Evolutionary conservation across 129 eudicot species (phyloP), one percentile per base, ranked within the genome.

Genomic region (Tagetes patula): DNA sequence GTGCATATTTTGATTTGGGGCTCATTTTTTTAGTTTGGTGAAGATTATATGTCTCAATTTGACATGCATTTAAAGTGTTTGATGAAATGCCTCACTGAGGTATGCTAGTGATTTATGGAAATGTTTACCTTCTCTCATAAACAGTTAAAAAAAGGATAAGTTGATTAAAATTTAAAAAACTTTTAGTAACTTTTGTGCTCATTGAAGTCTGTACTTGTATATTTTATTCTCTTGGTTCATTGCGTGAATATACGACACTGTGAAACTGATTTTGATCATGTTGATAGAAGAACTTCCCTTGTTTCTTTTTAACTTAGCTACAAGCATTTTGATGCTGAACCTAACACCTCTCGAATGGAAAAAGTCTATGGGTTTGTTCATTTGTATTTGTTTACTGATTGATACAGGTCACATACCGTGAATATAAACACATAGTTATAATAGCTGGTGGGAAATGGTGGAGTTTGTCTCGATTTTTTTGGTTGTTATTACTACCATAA

Each of bases 401-500:
- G 72, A 65, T 50, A 46, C 65, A 75, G 79, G 79, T 65, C 40
- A 43, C 1, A 32, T 40, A 64, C 42, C 38, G 49, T 63, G 79
- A 43, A n/a, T 37, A 11, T 65, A 41, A 31, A 41, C 48, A 33
- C 74, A 13, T 54, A 42, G 10, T 27, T 13, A 34, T 59, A 33
- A 9, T 55, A 41, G 67, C 59, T 67, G 68, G 68, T 62, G 10
- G 32, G 68, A 68, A 38, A 68, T 70, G 76, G 31, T 71, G 77
- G 72, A 71, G 10, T 5, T 52, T 61, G 52, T 81, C 38, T 32
- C 74, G 7, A 8, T 82, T 63, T 10, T 67, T 54, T 50, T 91
- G 33, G 39, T 82, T 70, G 53, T 80, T 72, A 43, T 83, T 67
- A 65, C 67, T 42, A 47, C 75, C 61, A 77, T 72, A 3, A 31